These are phyloP conservation scores for Vairimorpha necatrix DNA, from an alignment of 371 early-diverging fungal species.

Conservation along the genomic window DNA sequence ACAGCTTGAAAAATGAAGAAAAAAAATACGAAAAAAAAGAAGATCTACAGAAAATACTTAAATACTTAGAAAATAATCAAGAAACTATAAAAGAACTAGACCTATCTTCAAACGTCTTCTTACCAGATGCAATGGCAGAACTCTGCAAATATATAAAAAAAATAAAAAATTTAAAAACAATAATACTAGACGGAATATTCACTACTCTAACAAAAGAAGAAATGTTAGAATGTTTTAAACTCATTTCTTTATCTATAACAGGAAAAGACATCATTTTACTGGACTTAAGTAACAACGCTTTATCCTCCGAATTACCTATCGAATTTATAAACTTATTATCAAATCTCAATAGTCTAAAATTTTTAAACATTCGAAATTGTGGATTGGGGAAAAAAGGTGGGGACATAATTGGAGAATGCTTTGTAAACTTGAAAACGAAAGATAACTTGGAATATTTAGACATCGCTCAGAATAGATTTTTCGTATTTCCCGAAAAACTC, in stretches of 20 bases:
- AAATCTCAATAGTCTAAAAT: conserved; percentile 41
- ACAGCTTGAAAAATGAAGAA: conserved; percentile 56
- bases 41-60: conserved; percentile 43
- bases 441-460: conserved; percentile 56
- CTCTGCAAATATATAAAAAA: conserved; percentile 47
- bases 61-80: conserved; percentile 26
- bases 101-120: conserved; percentile 59
- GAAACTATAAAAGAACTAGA: conserved; percentile 53
- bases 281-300: conserved; percentile 64
- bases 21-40: conserved; percentile 56
- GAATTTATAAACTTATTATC: conserved; percentile 56
- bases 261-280: conserved; percentile 44
- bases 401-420: conserved; percentile 38
- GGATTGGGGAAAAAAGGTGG: conserved; percentile 64
- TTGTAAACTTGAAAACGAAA: conserved; percentile 52
- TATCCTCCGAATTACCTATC: conserved; percentile 61
- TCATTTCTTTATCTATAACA: conserved; percentile 38
- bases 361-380: conserved; percentile 62
- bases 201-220: conserved; percentile 52
- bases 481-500: conserved; percentile 48
- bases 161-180: conserved; percentile 36
- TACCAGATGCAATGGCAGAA: conserved; percentile 52
- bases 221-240: conserved; percentile 48
- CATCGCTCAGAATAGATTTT: conserved; percentile 63
- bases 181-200: conserved; percentile 57